Evolutionary conservation across 1,139 yeast species (phyloP).

Genomic region (Debaryomyces coudertii): DNA sequence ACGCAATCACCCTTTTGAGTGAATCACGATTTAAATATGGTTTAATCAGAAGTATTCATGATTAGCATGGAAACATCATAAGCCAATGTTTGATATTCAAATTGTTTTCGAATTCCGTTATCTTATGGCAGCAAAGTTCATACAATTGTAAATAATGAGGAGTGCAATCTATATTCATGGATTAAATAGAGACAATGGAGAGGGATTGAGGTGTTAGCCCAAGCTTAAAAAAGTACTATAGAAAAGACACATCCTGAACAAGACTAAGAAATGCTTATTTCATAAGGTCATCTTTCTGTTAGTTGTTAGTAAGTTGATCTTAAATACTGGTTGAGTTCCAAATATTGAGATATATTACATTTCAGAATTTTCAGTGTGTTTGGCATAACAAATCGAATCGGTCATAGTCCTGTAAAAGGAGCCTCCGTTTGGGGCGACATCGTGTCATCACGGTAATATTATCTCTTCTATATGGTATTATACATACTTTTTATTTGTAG

Average conservation of each 20-base stretch:
- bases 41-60: conserved; percentile 52
- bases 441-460: conserved; percentile 43
- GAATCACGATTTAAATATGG: conserved; percentile 34
- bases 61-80: conserved; percentile 58
- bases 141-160: not conserved
- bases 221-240: not conserved
- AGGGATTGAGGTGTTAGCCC: not conserved
- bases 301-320: not conserved
- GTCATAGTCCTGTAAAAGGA: conserved; percentile 59
- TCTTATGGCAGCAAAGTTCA: not conserved
- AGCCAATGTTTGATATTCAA: conserved; percentile 26
- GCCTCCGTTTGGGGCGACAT: conserved; percentile 64
- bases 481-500: conserved; percentile 3
- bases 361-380: conserved; percentile 60
- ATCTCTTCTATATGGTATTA: not conserved
- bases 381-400: conserved; percentile 54
- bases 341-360: conserved; percentile 8
- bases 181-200: conserved; percentile 1
- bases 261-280: not conserved
- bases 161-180: conserved; percentile 6
- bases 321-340: not conserved
- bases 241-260: conserved; percentile 1
- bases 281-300: not conserved
- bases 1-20: conserved; percentile 19
- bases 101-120: not conserved